Percentiles rank a stretch among this genome's conserved stretches.
These are phyloP conservation scores for Serendipita sp. DNA, from an alignment of 768 basidiomycete genomes.

Conservation along the genomic window DNA sequence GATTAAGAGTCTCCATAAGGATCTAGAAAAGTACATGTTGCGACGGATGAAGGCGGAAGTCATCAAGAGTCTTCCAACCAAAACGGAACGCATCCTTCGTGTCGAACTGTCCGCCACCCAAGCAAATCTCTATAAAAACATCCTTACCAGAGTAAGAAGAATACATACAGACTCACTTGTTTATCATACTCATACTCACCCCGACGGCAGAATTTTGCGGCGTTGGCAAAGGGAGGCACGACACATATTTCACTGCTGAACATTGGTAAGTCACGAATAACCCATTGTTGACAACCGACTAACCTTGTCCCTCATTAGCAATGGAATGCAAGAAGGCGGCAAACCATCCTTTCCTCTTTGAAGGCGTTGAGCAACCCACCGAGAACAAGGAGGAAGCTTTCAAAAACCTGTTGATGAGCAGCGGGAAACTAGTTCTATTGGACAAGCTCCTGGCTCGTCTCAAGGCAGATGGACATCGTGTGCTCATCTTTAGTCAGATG, in stretches of 20 bases:
- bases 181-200: not conserved
- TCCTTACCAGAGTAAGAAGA: slow-evolving; percentile 59
- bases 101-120: slow-evolving; percentile 96
- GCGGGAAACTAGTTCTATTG: slow-evolving; percentile 94
- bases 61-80: slow-evolving; percentile 86
- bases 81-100: slow-evolving; percentile 92
- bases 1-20: slow-evolving; percentile 89
- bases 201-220: slow-evolving; percentile 66
- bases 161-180: slow-evolving; percentile 4
- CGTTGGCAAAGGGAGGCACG: slow-evolving; percentile 62
- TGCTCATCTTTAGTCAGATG: slow-evolving; percentile 99
- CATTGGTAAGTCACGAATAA: slow-evolving; percentile 40
- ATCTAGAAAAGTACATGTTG: slow-evolving; percentile 88
- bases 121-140: slow-evolving; percentile 98
- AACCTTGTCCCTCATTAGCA: slow-evolving; percentile 29
- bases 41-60: slow-evolving; percentile 91
- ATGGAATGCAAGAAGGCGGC: slow-evolving; percentile 99
- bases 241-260: slow-evolving; percentile 91
- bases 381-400: slow-evolving; percentile 64
- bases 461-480: slow-evolving; percentile 84
- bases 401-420: slow-evolving; percentile 95
- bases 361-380: slow-evolving; percentile 66
- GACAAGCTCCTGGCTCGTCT: slow-evolving; percentile 90
- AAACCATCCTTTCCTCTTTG: slow-evolving; percentile 95
- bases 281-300: not conserved